Base-by-base conservation (phyloP, 1,284 basidiomycete species). In the Vanrija humicola region DNA sequence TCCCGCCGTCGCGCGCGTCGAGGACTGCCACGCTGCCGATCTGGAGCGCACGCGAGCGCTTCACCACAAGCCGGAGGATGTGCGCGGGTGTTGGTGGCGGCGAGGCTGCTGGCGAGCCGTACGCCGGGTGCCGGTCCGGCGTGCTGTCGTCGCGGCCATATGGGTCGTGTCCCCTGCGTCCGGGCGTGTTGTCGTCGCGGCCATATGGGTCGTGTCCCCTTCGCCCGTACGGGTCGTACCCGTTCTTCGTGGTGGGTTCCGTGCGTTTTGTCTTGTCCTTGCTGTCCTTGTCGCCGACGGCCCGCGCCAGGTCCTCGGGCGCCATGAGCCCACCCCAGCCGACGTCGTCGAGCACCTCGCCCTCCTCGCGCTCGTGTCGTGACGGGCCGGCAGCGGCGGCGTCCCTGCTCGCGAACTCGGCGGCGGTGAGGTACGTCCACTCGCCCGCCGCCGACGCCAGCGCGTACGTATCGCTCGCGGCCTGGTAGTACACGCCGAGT, bases 281-380 rank as follows among this genome's bases (percentile, higher is more conserved):
- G 29, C 23, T 9, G 26, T 44, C 23, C 23, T 54, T 38, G 18
- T 55, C 53, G 28, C 28, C 28, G 16, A 63, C 50, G n/a, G 66
- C 63, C 10, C 54, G 43, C 46, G 63, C 64, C 5, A 72, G 55
- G 50, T 70, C 49, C 9, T 69, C 66, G 38, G 66, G 65, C 21
- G 70, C 70, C 72, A 75, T 75, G 46, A 75, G 55, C 15, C 64
- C 73, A 26, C 73, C 73, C 73, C 73, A 75, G 0, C 73, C 73
- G 2, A 73, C 70, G 58, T 75, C 68, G 44, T 75, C 71, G 26
- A 70, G 67, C 15, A 75, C 56, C 58, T 75, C 70, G 4, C 73
- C 73, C 38, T 73, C 72, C 46, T 75, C 73, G 38, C 48, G 55
- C 29, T 64, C 62, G 6, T 48, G 50, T 5, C 46, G 28, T 44